Percentiles rank a stretch among this genome's conserved stretches.
Evolutionary conservation across 805 yeast genomes (phyloP).

Genomic region (Helenozyma rhizophorensis): DNA sequence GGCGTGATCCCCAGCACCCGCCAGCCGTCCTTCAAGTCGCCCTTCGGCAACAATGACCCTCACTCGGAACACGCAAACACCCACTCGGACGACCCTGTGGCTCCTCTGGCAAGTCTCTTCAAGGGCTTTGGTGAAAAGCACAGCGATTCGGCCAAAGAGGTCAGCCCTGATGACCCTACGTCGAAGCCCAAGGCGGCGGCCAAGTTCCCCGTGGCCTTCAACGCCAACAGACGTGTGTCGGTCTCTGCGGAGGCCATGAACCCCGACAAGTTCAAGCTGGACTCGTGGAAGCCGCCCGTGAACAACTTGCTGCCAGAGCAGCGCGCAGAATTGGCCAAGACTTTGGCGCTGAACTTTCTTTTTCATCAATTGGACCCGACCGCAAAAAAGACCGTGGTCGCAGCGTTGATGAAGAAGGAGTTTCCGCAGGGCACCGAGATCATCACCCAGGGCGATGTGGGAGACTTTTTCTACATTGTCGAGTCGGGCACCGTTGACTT

Average conservation of each 20-base stretch:
- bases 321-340: conserved; percentile 59
- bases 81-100: conserved; percentile 10
- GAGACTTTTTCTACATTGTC: conserved; percentile 85
- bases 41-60: conserved; percentile 64
- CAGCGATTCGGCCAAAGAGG: conserved; percentile 15
- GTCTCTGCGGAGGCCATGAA: conserved; percentile 87
- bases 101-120: conserved; percentile 16
- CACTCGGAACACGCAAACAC: conserved; percentile 44
- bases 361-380: conserved; percentile 80
- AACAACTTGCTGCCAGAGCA: conserved; percentile 62
- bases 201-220: conserved; percentile 56
- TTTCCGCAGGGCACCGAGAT: conserved; percentile 58
- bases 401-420: conserved; percentile 75
- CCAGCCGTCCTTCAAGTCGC: conserved; percentile 53
- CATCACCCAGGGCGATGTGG: conserved; percentile 90
- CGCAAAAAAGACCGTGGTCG: conserved; percentile 70
- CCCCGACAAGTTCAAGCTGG: conserved; percentile 63
- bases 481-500: conserved; percentile 84
- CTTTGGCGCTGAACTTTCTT: conserved; percentile 76
- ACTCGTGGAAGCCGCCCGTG: conserved; percentile 70
- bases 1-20: conserved; percentile 23
- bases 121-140: conserved; percentile 21
- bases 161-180: conserved; percentile 26
- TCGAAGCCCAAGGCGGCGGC: conserved; percentile 18
- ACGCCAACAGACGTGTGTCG: conserved; percentile 81